These are phyloP conservation scores for Mangifera indica DNA, from an alignment of 345 rosid genomes.

Conservation along the genomic window DNA sequence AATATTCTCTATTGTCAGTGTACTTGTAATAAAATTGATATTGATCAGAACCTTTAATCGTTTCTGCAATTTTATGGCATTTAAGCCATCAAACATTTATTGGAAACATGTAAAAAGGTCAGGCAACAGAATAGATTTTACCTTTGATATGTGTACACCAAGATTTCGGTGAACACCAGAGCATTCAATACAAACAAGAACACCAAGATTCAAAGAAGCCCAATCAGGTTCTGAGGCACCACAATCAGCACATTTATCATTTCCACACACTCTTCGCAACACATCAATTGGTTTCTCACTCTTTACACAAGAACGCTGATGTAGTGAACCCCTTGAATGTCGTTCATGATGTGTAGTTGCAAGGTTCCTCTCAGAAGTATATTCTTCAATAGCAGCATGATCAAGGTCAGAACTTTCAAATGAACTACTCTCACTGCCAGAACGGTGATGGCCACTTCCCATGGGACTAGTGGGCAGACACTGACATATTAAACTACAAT, in stretches of 20 bases:
- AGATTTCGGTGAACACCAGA: slow-evolving; percentile 99
- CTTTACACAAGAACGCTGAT: slow-evolving; percentile 58
- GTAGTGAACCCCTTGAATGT: slow-evolving; percentile 61
- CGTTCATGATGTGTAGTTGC: slow-evolving; percentile 57
- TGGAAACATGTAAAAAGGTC: slow-evolving; percentile 3
- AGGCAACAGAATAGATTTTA: slow-evolving; percentile 26
- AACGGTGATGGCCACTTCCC: slow-evolving; percentile 93
- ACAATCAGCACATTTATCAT: slow-evolving; percentile 99
- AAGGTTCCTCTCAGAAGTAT: slow-evolving; percentile 65
- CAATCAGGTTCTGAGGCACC: slow-evolving; percentile 98
- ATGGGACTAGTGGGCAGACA: slow-evolving; percentile 70
- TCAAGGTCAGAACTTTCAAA: slow-evolving; percentile 94
- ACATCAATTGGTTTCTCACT: slow-evolving; percentile 89
- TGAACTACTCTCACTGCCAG: slow-evolving; percentile 97
- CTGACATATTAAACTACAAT: slow-evolving; percentile 46
- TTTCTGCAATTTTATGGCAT: not conserved
- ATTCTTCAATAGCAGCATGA: slow-evolving; percentile 73
- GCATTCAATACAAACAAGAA: slow-evolving; percentile 98
- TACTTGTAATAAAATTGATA: not conserved
- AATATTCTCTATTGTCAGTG: not conserved
- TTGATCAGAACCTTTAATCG: not conserved
- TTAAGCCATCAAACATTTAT: not conserved
- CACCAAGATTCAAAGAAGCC: slow-evolving; percentile 97
- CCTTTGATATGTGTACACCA: slow-evolving; percentile 98
- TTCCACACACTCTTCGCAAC: slow-evolving; percentile 75